Base-by-base conservation (phyloP, 768 basidiomycete genomes). In the Tremella mesenterica region DNA sequence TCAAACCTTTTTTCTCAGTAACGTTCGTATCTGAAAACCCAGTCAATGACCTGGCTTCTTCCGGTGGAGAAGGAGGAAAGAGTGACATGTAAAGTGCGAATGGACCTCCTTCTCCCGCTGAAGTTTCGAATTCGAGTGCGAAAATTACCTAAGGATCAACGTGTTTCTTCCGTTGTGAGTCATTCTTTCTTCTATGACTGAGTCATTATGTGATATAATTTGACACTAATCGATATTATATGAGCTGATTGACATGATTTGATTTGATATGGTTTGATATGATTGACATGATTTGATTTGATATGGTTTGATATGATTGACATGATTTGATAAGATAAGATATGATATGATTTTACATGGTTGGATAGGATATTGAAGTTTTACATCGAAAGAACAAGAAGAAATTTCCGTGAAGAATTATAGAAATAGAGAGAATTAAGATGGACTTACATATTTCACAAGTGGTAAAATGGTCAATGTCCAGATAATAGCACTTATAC, bases 41-140 rank as follows among this genome's bases (percentile, higher is more conserved):
- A 1, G 81, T 83, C 38, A 83, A 74, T 0, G 79, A 79, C 28
- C 81, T 75, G 59, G 80, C 80, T 4, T 77, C 76, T 4, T 76
- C 71, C 44, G 26, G 26, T 25, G 39, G 31, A 14, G 30, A 21
- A 13, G 47, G 52, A 28, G 60, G 53, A 39, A 59, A 58, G 3
- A 56, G 26, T 14, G 50, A 44, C 16, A 56, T 53, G 39, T 46
- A 60, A 9, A 84, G 69, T 0, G 83, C 83, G 58, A 84, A 85
- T 2, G 80, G 78, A 9, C 83, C 84, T 9, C 84, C 84, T 68
- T 86, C 84, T 18, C 83, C 82, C 78, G 82, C 79, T 2, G 60
- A 36, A 0, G 80, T 83, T 8, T 76, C 78, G 54, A 80, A 60
- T 14, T 49, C 52, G 46, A 52, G 69, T 7, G 78, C 77, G 43